These are phyloP conservation scores for Auricularia heimuer DNA, from an alignment of 768 basidiomycete species.

Conservation along the genomic window DNA sequence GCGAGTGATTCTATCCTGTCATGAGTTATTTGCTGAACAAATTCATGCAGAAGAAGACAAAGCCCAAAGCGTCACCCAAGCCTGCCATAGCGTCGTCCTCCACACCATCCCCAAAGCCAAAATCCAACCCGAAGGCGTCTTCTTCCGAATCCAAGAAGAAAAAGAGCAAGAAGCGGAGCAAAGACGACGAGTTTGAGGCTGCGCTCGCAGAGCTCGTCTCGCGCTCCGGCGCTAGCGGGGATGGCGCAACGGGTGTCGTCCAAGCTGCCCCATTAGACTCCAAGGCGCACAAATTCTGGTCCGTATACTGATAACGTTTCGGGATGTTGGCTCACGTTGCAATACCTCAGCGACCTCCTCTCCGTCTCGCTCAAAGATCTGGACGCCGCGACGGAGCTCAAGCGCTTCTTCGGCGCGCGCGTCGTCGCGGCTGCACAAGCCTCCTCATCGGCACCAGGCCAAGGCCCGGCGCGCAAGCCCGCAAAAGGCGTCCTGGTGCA, in stretches of 20 bases:
- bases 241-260: constrained; percentile 9
- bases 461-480: constrained; percentile 2
- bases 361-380: constrained; percentile 74
- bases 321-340: no score
- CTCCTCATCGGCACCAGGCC: neutral
- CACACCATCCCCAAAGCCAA: constrained; percentile 3
- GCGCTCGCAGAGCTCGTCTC: constrained; percentile 76
- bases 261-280: constrained; percentile 19
- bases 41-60: neutral
- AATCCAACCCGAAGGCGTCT: constrained; percentile 24
- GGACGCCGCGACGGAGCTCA: constrained; percentile 83
- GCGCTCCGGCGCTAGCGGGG: constrained; percentile 39
- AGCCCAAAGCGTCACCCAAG: neutral
- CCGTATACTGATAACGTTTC: neutral
- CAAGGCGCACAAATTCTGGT: constrained; percentile 15
- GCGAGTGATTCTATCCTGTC: neutral
- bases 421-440: constrained; percentile 44
- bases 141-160: constrained; percentile 21
- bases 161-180: constrained; percentile 36
- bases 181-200: constrained; percentile 70
- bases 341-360: constrained; percentile 36
- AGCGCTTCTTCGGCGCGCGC: constrained; percentile 87
- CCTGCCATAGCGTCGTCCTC: constrained; percentile 7
- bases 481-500: constrained; percentile 64
- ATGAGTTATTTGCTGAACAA: neutral